Base-by-base conservation (phyloP, 1,284 basidiomycete species). In the Tetrapyrgos nigripes region DNA sequence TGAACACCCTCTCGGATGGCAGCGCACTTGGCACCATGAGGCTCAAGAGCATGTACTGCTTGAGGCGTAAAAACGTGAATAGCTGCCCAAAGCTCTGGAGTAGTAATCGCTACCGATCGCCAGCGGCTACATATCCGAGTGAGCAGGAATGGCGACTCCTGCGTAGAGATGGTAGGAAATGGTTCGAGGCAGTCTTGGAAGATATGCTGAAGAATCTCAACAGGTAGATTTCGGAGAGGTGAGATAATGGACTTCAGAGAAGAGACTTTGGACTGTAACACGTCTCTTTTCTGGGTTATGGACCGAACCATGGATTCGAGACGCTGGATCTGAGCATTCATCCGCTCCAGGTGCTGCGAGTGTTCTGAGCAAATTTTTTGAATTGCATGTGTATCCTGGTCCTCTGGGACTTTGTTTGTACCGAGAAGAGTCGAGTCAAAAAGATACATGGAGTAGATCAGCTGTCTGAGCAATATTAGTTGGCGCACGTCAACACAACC, bases 61-160 rank as follows among this genome's bases (percentile, higher is more conserved):
- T 45, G 37, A n/a, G 45, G 29, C 28, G 48, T 3, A 6, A 33
- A 28, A 3, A 55, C 31, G 37, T 55, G 53, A 17, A 55, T 29
- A 10, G 53, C n/a, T 28, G 27, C 24, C 53, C 53, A 55, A 17
- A 49, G 45, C 19, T 46, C 53, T 37, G 53, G 46, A 9, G 53
- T 55, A 17, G 11, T 1, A 14, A 35, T 1, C 21, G 44, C 46
- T 24, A 55, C 48, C 9, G 53, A 35, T 19, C 53, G n/a, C 46
- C 53, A 55, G 10, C 45, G 43, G 24, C 53, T 55, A 17, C 53
- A 55, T 9, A 55, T 35, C 8, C 33, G 53, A 8, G 45, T 35
- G 11, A 55, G 44, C 23, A 55, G 28, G 17, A 49, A 45, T n/a
- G 53, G 53, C 19, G 45, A 29, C 35, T 55, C 29, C 23, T 37